Evolutionary conservation across 2,329 filamentous ascomycete species (phyloP).

Genomic region (Xylaria polymorpha): DNA sequence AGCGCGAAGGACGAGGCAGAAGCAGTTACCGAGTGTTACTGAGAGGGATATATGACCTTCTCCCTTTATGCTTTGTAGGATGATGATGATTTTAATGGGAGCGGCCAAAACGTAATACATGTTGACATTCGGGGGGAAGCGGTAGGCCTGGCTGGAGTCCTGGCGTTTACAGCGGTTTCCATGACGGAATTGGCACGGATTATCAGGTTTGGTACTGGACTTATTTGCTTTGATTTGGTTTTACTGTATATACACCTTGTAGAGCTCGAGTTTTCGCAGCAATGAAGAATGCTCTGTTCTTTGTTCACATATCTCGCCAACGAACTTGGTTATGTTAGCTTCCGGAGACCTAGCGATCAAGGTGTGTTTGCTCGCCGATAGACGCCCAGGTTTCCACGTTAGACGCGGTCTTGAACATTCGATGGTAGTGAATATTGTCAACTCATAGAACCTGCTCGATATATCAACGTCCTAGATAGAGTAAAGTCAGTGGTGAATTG

Average conservation of each 20-base stretch:
- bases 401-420: neutral
- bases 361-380: neutral
- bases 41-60: neutral
- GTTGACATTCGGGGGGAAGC: slow-evolving; percentile 27
- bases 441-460: neutral
- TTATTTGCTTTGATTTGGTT: slow-evolving; percentile 27
- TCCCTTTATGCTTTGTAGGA: slow-evolving; percentile 9
- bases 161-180: slow-evolving; percentile 1
- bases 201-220: slow-evolving; percentile 13
- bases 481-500: neutral
- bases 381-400: neutral
- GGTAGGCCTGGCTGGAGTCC: slow-evolving; percentile 34
- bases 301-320: slow-evolving; percentile 1
- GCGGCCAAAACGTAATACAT: slow-evolving; percentile 22
- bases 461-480: neutral
- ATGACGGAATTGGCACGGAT: neutral
- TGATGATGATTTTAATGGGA: slow-evolving; percentile 16
- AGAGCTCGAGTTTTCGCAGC: slow-evolving; percentile 27
- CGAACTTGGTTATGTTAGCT: neutral
- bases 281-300: slow-evolving; percentile 31
- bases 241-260: slow-evolving; percentile 39
- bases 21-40: slow-evolving; percentile 43
- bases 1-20: slow-evolving; percentile 70
- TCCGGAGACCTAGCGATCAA: neutral
- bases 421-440: neutral